phyloP scores from a whole-genome alignment of 306 rosid genomes.

The Cicer yamashitae region DNA sequence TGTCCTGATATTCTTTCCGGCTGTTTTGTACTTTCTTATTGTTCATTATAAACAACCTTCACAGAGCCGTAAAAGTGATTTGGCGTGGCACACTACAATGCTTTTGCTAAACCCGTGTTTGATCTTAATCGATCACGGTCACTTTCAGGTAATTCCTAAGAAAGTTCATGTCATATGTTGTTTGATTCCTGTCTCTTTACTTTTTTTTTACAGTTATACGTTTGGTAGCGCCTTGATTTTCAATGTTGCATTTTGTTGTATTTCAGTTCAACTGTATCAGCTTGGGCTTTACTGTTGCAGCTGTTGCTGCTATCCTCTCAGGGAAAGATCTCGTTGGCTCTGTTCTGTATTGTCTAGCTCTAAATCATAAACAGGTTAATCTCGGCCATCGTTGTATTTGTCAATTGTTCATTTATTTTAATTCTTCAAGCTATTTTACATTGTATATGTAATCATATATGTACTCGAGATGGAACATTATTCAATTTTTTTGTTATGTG shows the following conservation, averaged over 20 bases:
- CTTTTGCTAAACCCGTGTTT: constrained; percentile 75
- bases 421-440: background rate
- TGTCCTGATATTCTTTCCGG: constrained; percentile 83
- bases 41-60: constrained; percentile 53
- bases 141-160: constrained; percentile 72
- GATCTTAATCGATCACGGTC: constrained; percentile 86
- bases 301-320: constrained; percentile 73
- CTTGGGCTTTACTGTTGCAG: constrained; percentile 83
- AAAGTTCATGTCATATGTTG: background rate
- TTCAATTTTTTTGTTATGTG: background rate
- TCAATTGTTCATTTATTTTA: constrained; percentile 11
- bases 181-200: background rate
- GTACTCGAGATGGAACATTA: background rate
- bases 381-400: background rate
- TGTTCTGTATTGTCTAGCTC: constrained; percentile 73
- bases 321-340: constrained; percentile 69
- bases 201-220: background rate
- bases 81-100: constrained; percentile 72
- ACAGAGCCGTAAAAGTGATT: constrained; percentile 54
- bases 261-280: constrained; percentile 88
- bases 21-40: constrained; percentile 68
- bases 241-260: constrained; percentile 33
- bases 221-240: constrained; percentile 13
- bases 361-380: constrained; percentile 85
- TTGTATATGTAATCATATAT: constrained; percentile 1